Evolutionary conservation across 1,139 yeast species (phyloP).

Genomic region (Magnusiomyces magnusii): DNA sequence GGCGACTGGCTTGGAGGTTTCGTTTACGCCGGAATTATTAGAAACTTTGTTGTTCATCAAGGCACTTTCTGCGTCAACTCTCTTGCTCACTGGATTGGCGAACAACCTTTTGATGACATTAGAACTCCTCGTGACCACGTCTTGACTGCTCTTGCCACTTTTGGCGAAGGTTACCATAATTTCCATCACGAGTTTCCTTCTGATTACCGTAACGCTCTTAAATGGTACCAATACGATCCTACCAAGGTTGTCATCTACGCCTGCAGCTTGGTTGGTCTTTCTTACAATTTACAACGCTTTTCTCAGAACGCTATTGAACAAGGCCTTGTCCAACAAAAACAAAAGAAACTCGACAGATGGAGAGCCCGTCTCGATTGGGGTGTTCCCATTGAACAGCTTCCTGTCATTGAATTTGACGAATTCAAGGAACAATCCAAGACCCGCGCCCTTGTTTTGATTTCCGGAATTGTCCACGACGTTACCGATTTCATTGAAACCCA

Average conservation of each 20-base stretch:
- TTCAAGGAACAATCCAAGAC: slow-evolving; percentile 61
- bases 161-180: slow-evolving; percentile 99
- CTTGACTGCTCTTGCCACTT: slow-evolving; percentile 87
- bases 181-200: slow-evolving; percentile 99
- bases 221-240: slow-evolving; percentile 99
- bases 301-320: slow-evolving; percentile 95
- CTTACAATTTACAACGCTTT: slow-evolving; percentile 86
- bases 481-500: slow-evolving; percentile 79
- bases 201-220: slow-evolving; percentile 95
- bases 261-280: slow-evolving; percentile 71
- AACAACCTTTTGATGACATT: slow-evolving; percentile 95
- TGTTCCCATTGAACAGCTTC: slow-evolving; percentile 69
- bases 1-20: slow-evolving; percentile 92
- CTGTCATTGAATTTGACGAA: slow-evolving; percentile 84
- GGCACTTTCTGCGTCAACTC: slow-evolving; percentile 99
- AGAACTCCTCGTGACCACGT: slow-evolving; percentile 97
- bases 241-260: slow-evolving; percentile 74
- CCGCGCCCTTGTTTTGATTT: slow-evolving; percentile 65
- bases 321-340: slow-evolving; percentile 92
- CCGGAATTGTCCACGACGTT: slow-evolving; percentile 94
- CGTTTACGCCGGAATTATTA: slow-evolving; percentile 80
- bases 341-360: slow-evolving; percentile 84
- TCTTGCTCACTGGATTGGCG: slow-evolving; percentile 97
- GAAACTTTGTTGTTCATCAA: slow-evolving; percentile 83
- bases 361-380: slow-evolving; percentile 88